Conservation (phyloP, 805 yeast species). For the Debaryomyces tyrocola region DNA sequence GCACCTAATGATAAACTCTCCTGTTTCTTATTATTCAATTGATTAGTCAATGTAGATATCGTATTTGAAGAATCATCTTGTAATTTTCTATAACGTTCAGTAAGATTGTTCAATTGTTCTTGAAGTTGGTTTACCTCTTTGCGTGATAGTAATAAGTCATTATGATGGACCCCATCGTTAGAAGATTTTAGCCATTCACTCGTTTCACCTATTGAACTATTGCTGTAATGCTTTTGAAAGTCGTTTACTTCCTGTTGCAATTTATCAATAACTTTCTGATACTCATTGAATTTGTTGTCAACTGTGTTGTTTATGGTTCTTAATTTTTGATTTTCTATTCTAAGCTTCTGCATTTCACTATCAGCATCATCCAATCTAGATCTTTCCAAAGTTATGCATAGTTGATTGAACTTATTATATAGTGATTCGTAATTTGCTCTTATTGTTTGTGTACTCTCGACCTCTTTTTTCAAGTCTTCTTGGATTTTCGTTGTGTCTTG, state of each 20-base stretch:
- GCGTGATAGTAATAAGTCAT: slow-evolving; percentile 19
- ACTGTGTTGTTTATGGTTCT: slow-evolving; percentile 16
- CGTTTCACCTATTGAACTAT: neutral
- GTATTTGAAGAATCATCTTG: slow-evolving; percentile 22
- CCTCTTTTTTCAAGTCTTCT: slow-evolving; percentile 19
- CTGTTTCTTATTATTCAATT: slow-evolving; percentile 19
- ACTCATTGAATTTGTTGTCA: slow-evolving; percentile 27
- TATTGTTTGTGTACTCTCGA: slow-evolving; percentile 15
- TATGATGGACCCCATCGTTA: slow-evolving; percentile 6
- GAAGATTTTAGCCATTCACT: neutral
- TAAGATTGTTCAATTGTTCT: slow-evolving; percentile 15
- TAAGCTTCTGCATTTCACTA: slow-evolving; percentile 6
- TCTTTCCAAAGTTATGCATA: slow-evolving; percentile 11
- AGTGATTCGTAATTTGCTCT: slow-evolving; percentile 18
- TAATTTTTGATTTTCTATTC: slow-evolving; percentile 20
- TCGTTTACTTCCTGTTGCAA: slow-evolving; percentile 33
- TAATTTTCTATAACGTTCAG: slow-evolving; percentile 16
- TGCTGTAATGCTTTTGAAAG: slow-evolving; percentile 15
- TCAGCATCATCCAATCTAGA: neutral
- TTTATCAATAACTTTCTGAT: slow-evolving; percentile 28
- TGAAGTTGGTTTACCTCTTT: slow-evolving; percentile 11
- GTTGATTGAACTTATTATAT: slow-evolving; percentile 17
- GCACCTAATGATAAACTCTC: slow-evolving; percentile 14
- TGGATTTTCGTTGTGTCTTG: slow-evolving; percentile 19
- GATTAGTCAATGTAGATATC: slow-evolving; percentile 20